Evolutionary conservation across 495 filamentous ascomycete genomes (phyloP), one percentile per base, ranked within the genome.

Genomic region (Podospora tetraspora): DNA sequence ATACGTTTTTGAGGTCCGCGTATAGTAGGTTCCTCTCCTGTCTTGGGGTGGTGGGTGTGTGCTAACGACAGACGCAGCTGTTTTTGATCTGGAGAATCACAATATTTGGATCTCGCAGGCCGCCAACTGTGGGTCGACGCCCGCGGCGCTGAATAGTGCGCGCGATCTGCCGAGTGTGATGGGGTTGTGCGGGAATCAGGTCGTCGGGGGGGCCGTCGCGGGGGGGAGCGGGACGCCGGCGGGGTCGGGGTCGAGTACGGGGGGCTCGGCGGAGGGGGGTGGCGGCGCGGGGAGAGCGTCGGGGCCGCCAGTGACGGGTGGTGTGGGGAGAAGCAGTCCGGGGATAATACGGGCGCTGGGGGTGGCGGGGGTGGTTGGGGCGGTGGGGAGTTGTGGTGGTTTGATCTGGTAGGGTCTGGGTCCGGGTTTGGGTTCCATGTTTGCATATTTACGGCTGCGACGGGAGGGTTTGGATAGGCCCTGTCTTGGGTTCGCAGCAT

Each of bases 1-100:
- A 99, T 76, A 97, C 95, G 0, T 97, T 98, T 82, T 80, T 99
- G 21, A 87, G 95, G 69, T 92, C 89, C 56, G 93, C 93, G 2
- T 99, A 97, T 73, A 90, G 82, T 84, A 67, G 63, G 80, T 77
- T 77, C 32, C 32, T 56, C 10, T 3, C 37, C 12, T 61, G 57
- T 10, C 22, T 60, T 19, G 60, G 24, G 30, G 11, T 11, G 9
- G 4, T 2, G 13, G 34, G 13, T 22, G 13, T 29, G 13, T 22
- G 29, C 29, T 43, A 11, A 63, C 34, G 69, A 62, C 25, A 72
- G n/a, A 13, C 0, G n/a, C 52, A 83, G 81, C 77, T 27, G 81
- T 83, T 27, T 83, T 84, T 63, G 82, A 84, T 57, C 79, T 83
- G 60, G 79, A 81, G 34, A 78, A 77, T 57, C 71, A 81, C 70